Evolutionary conservation across 371 early-diverging fungal genomes (phyloP), one percentile per base, ranked within the genome.

Genomic region (Chytridiales sp.): DNA sequence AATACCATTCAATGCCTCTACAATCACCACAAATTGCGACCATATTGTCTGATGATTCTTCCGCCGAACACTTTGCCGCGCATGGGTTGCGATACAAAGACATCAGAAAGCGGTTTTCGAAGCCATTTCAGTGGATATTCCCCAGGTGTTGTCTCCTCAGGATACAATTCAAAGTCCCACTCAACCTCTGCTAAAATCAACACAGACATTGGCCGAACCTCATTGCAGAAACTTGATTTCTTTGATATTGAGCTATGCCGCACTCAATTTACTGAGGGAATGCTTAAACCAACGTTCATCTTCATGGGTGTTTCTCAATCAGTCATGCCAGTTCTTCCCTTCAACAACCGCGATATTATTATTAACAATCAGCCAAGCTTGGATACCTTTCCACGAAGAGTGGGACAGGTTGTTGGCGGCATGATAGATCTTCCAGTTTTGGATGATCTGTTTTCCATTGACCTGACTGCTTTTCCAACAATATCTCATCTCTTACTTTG

Each of bases 1-100:
- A 72, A 81, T 40, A 75, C 86, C 0, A 74, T 67, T 39, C 74
- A 78, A 13, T 70, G 76, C 1, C 67, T 88, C 47, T 26, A 78
- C 34, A 72, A 65, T 0, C 67, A 70, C 21, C 87, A 89, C 61
- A 82, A 83, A 0, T 69, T 92, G 19, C 74, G 81, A n/a, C 57
- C 86, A 0, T 92, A 79, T 63, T 74, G 78, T 15, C 68, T 86
- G 3, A 66, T 79, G 4, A 74, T 86, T 40, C 80, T 86, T 26
- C 70, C 74, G 1, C 70, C 79, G n/a, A 78, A 80, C 17, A 60
- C 77, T 21, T 67, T 92, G 13, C 90, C 92, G 22, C 83, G 91
- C 2, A 70, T 62, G 39, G 35, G 53, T 9, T 52, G 64, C 4
- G 56, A 61, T 35, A 26, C 47, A 8, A 50, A 4, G 1, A 36